Percentiles rank a stretch among this genome's conserved stretches.
phyloP scores from a whole-genome alignment of 2,329 filamentous ascomycete species.

The Emericellopsis cladophorae region DNA sequence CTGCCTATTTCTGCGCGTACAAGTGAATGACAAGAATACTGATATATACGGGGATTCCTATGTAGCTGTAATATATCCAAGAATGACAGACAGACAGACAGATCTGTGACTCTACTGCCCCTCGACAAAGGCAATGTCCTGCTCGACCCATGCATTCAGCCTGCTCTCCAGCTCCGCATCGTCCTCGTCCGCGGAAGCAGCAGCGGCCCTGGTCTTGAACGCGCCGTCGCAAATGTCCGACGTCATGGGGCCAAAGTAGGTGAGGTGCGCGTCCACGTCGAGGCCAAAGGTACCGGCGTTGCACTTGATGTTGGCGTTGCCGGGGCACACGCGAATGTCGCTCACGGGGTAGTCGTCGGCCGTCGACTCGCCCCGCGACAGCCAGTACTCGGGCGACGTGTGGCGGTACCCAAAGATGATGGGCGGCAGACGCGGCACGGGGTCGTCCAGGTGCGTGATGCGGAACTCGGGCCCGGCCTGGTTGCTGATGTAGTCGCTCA shows the following conservation, averaged over 20 bases:
- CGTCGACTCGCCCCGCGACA: constrained; percentile 22
- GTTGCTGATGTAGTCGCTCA: constrained; percentile 38
- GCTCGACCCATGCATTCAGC: constrained; percentile 1
- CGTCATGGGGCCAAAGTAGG: constrained; percentile 32
- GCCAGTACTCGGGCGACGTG: constrained; percentile 58
- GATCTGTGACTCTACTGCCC: neutral
- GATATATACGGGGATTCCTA: constrained; percentile 19
- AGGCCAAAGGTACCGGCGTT: constrained; percentile 36
- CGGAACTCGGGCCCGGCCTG: constrained; percentile 45
- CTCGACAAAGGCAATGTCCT: constrained; percentile 2
- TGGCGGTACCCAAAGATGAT: constrained; percentile 49
- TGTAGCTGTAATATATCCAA: neutral
- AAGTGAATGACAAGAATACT: constrained; percentile 12
- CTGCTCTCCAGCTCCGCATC: constrained; percentile 1
- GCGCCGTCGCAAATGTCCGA: constrained; percentile 21
- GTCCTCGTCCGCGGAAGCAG: neutral
- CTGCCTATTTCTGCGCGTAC: too few species aligned
- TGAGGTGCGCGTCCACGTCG: constrained; percentile 28
- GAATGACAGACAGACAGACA: neutral
- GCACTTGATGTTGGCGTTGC: constrained; percentile 32
- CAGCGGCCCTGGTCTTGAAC: neutral
- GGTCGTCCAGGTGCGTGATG: constrained; percentile 55
- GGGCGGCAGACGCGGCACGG: constrained; percentile 55
- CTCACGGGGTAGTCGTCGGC: constrained; percentile 21
- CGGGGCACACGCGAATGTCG: constrained; percentile 33